These are phyloP conservation scores for Sphaerulina vaccinii DNA, from an alignment of 2,329 filamentous ascomycete genomes.

Conservation along the genomic window DNA sequence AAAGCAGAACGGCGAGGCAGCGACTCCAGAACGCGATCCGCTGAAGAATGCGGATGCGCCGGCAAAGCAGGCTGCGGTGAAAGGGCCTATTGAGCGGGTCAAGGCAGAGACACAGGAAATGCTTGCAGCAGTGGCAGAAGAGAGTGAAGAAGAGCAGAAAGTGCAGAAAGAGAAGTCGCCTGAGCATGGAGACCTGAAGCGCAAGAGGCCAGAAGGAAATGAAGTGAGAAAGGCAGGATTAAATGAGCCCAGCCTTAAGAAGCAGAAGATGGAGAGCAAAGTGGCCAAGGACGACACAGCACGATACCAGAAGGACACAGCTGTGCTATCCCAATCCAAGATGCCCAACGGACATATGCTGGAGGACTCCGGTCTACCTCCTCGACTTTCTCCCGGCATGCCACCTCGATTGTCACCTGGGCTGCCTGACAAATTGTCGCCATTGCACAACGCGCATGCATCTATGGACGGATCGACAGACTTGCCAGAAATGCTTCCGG, in stretches of 20 bases:
- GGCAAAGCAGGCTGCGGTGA: conserved; percentile 32
- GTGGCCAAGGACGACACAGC: conserved; percentile 3
- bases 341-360: conserved; percentile 4
- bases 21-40: conserved; percentile 27
- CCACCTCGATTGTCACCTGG: conserved; percentile 21
- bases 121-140: conserved; percentile 30
- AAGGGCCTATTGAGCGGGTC: conserved; percentile 35
- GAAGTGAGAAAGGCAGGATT: conserved; percentile 1
- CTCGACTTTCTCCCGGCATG: conserved; percentile 23
- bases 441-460: conserved; percentile 13
- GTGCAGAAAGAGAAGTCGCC: conserved; percentile 17
- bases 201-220: conserved; percentile 25
- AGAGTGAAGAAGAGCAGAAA: conserved; percentile 18
- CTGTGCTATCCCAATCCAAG: neutral
- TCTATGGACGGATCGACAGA: neutral
- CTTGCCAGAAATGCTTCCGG: conserved; percentile 43
- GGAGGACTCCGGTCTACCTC: conserved; percentile 17
- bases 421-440: conserved; percentile 26
- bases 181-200: conserved; percentile 30
- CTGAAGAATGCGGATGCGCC: conserved; percentile 23
- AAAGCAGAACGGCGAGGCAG: conserved; percentile 42
- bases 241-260: conserved; percentile 15
- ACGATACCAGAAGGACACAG: neutral
- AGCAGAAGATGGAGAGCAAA: conserved; percentile 8
- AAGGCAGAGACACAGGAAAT: conserved; percentile 37